A percentile compares a stretch with the other conserved stretches of the same genome.
phyloP scores from a whole-genome alignment of 179 eudicot species.

The Drosera spatulata region DNA sequence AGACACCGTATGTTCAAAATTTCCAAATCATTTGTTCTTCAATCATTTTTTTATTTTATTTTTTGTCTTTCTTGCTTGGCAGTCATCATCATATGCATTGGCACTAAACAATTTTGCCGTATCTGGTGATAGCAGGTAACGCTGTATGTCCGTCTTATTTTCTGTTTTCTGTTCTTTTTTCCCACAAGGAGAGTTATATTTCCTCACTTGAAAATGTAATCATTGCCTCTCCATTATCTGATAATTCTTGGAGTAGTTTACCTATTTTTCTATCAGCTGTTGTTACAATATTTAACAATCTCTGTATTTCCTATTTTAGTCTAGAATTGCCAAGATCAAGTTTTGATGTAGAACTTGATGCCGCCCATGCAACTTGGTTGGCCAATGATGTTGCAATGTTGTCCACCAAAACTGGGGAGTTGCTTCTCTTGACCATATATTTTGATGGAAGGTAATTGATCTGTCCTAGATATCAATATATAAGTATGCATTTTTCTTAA shows the following conservation, averaged over 20 bases:
- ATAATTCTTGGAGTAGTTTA: too few species aligned
- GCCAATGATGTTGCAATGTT: conserved; percentile 86
- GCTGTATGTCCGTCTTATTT: conserved; percentile 6
- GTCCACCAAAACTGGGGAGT: conserved; percentile 89
- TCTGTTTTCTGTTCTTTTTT: too few species aligned
- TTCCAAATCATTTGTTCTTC: too few species aligned
- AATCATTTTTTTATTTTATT: too few species aligned
- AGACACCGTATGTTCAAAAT: too few species aligned
- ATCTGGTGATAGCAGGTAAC: conserved; percentile 66
- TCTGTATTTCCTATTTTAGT: conserved; percentile 26
- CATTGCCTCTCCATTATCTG: too few species aligned
- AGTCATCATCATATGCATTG: conserved; percentile 84
- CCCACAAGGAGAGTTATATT: too few species aligned
- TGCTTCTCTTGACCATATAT: conserved; percentile 78
- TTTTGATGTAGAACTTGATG: conserved; percentile 89
- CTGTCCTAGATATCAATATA: neutral
- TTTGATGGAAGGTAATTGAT: conserved; percentile 81
- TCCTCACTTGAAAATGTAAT: too few species aligned
- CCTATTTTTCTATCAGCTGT: too few species aligned
- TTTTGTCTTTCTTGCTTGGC: conserved; percentile 23
- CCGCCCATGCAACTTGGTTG: conserved; percentile 95
- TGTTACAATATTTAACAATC: too few species aligned
- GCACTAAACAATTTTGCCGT: conserved; percentile 81
- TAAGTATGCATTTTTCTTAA: too few species aligned
- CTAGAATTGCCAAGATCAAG: conserved; percentile 77